Percentiles rank a stretch among this genome's conserved stretches.
Conservation (phyloP, 2,329 filamentous ascomycete genomes). For the Paramyrothecium roridum region DNA sequence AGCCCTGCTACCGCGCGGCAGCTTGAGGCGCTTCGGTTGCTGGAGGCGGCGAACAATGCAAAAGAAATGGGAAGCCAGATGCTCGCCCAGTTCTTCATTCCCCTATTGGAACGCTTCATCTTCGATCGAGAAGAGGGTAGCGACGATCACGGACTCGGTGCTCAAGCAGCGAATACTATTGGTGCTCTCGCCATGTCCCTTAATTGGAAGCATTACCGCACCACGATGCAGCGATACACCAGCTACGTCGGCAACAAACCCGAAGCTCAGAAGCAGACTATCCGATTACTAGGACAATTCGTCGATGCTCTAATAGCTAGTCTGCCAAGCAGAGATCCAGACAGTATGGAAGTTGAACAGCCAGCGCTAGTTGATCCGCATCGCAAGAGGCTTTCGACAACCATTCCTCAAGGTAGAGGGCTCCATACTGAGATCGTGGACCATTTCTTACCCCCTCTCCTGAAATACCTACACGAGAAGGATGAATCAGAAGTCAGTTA, state of each 20-base stretch:
- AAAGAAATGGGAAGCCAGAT: conserved; percentile 71
- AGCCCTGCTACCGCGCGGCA: conserved; percentile 87
- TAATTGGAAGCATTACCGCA: conserved; percentile 88
- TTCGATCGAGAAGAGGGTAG: conserved; percentile 71
- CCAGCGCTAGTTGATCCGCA: conserved; percentile 16
- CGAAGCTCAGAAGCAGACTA: conserved; percentile 80
- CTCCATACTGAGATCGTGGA: conserved; percentile 69
- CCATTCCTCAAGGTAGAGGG: conserved; percentile 65
- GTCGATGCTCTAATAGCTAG: conserved; percentile 71
- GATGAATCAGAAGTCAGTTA: conserved; percentile 93
- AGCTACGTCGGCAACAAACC: conserved; percentile 77
- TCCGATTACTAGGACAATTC: conserved; percentile 76
- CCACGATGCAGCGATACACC: conserved; percentile 79
- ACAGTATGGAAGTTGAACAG: conserved; percentile 42
- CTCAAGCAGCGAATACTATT: conserved; percentile 81
- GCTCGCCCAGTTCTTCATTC: conserved; percentile 82
- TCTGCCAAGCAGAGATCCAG: conserved; percentile 33
- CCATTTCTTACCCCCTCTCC: conserved; percentile 74
- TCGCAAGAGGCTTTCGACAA: conserved; percentile 52
- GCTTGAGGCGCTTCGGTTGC: conserved; percentile 74
- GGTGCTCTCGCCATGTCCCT: conserved; percentile 70
- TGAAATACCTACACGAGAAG: conserved; percentile 88
- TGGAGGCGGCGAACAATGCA: conserved; percentile 65
- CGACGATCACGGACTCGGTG: conserved; percentile 82
- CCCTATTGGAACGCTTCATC: conserved; percentile 90